A percentile compares a stretch with the other conserved stretches of the same genome.
Evolutionary conservation across 305 asterid genomes (phyloP).

Genomic region (Fraxinus albicans): DNA sequence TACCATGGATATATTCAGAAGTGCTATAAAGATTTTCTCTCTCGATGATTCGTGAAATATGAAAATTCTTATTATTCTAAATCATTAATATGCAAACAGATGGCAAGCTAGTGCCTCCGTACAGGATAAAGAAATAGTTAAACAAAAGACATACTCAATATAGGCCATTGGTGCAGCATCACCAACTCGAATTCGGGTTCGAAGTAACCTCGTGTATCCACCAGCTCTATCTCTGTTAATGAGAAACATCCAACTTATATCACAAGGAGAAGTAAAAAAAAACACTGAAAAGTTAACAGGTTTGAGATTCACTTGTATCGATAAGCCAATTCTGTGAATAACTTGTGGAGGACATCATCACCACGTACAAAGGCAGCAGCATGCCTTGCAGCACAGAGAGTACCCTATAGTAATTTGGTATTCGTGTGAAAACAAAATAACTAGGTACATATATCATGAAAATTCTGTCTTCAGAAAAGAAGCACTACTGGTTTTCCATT

Average conservation of each 20-base stretch:
- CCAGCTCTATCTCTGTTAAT: constrained; percentile 78
- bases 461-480: background rate
- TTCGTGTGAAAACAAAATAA: background rate
- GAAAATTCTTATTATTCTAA: background rate
- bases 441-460: background rate
- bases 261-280: constrained; percentile 17
- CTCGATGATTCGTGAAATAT: background rate
- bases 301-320: constrained; percentile 71
- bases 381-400: constrained; percentile 84
- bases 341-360: constrained; percentile 90
- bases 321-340: constrained; percentile 88
- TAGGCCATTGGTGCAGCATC: constrained; percentile 95
- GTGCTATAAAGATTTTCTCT: background rate
- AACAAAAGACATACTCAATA: constrained; percentile 61
- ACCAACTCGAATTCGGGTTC: constrained; percentile 87
- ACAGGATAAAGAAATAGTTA: background rate
- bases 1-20: background rate
- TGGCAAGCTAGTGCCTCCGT: background rate
- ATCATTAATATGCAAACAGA: background rate
- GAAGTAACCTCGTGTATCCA: constrained; percentile 91
- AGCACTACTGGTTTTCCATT: background rate
- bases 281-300: constrained; percentile 8
- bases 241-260: constrained; percentile 6
- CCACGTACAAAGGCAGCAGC: constrained; percentile 94
- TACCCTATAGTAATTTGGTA: constrained; percentile 50